Conservation (phyloP, 805 yeast genomes). For the Lachancea sp. region DNA sequence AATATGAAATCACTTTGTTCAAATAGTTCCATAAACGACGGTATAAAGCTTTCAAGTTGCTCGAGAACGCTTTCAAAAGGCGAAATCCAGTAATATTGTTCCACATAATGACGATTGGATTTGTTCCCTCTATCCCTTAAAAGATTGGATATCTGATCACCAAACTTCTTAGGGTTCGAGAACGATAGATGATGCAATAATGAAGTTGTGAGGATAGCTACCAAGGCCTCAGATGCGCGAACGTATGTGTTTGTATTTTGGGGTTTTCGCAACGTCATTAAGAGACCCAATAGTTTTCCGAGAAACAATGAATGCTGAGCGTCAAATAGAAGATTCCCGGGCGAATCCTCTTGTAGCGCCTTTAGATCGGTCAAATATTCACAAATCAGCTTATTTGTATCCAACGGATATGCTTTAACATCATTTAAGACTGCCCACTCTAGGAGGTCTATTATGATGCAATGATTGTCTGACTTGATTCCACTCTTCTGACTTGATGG, state of each 20-base stretch:
- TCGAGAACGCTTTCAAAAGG: slow-evolving; percentile 13
- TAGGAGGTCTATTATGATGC: slow-evolving; percentile 30
- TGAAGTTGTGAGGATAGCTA: slow-evolving; percentile 32
- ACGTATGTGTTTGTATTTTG: slow-evolving; percentile 29
- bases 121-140: slow-evolving; percentile 9
- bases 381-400: slow-evolving; percentile 27
- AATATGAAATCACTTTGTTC: slow-evolving; percentile 12
- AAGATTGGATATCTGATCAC: slow-evolving; percentile 16
- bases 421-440: slow-evolving; percentile 36
- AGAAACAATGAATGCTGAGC: slow-evolving; percentile 24
- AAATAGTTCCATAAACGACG: slow-evolving; percentile 9
- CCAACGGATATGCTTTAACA: slow-evolving; percentile 33
- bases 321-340: slow-evolving; percentile 26
- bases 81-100: slow-evolving; percentile 10
- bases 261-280: slow-evolving; percentile 29
- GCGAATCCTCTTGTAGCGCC: slow-evolving; percentile 25
- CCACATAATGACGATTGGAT: slow-evolving; percentile 8
- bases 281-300: slow-evolving; percentile 24
- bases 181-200: slow-evolving; percentile 31
- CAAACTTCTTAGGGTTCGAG: slow-evolving; percentile 16
- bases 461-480: slow-evolving; percentile 4
- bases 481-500: neutral
- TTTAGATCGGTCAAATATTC: slow-evolving; percentile 21
- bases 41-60: slow-evolving; percentile 8
- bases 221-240: slow-evolving; percentile 29